A percentile compares a stretch with the other conserved stretches of the same genome.
phyloP scores from a whole-genome alignment of 305 asterid genomes.

The Ilex paraguariensis region DNA sequence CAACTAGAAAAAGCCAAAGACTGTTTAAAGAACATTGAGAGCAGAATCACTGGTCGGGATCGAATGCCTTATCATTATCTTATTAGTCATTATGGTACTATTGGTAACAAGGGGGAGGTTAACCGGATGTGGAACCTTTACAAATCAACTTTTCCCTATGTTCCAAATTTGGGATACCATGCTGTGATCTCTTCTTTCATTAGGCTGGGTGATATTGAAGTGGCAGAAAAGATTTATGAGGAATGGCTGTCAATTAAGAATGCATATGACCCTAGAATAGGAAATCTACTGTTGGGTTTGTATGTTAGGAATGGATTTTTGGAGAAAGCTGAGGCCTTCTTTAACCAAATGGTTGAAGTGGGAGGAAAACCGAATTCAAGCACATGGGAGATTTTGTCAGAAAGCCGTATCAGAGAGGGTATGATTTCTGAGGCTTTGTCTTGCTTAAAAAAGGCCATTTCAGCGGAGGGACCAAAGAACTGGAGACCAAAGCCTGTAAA shows the following conservation, averaged over 20 bases:
- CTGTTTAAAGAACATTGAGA: constrained; percentile 56
- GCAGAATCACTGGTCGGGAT: constrained; percentile 60
- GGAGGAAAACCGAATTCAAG: constrained; percentile 76
- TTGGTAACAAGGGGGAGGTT: constrained; percentile 66
- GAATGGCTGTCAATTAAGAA: constrained; percentile 72
- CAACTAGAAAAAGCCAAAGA: constrained; percentile 54
- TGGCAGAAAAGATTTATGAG: constrained; percentile 66
- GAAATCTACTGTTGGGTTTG: constrained; percentile 56
- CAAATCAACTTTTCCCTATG: constrained; percentile 43
- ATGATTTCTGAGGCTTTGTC: constrained; percentile 67
- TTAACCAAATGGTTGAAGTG: constrained; percentile 51
- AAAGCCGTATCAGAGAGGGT: constrained; percentile 47
- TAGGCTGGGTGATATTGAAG: constrained; percentile 62
- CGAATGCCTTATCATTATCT: constrained; percentile 80
- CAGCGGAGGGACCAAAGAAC: constrained; percentile 44
- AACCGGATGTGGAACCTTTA: constrained; percentile 65
- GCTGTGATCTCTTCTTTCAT: constrained; percentile 58
- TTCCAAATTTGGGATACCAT: constrained; percentile 73
- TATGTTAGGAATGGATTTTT: constrained; percentile 63
- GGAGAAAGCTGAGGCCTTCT: constrained; percentile 49
- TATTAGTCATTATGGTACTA: constrained; percentile 62
- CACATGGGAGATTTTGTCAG: constrained; percentile 86
- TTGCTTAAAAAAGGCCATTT: constrained; percentile 60
- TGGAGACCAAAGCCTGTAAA: constrained; percentile 75
- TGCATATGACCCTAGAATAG: constrained; percentile 63